Base-by-base conservation (phyloP, 2,329 filamentous ascomycete species). In the Pseudogymnoascus sp. region DNA sequence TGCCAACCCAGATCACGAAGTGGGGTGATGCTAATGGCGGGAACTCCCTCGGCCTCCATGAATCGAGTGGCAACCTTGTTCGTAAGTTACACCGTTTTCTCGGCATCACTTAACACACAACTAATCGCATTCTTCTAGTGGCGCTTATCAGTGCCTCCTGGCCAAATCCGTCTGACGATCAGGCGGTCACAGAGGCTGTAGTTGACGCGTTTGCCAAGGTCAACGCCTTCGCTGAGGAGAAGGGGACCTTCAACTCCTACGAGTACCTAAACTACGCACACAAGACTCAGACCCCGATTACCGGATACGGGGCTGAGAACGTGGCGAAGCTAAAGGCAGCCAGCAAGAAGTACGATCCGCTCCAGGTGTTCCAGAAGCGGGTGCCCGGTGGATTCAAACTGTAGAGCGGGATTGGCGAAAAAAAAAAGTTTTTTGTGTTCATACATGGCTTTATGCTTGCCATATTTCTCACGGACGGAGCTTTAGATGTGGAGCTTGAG, bases 261-360 rank as follows among this genome's bases (percentile, higher is more conserved):
- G 43, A 62, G 11, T 81, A 81, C 67, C 72, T 78, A 26, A 81
- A 82, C 66, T 81, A 82, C 63, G 79, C 78, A 0, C 73, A 74
- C 7, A 68, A 70, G 37, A 71, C 71, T 16, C 79, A 82, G 64
- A 68, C 77, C 33, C 74, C 78, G 1, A 70, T 82, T 19, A n/a
- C 66, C 0, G 70, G 75, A 10, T 82, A 81, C 62, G 78, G 80
- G 0, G 37, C 67, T 2, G 69, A 72, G 1, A 81, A 77, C n/a
- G 65, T 77, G 46, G 68, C 68, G 3, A 75, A 69, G 22, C 56
- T 80, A 31, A 66, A 68, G 50, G 64, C 64, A 0, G 61, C 77
- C 7, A 65, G 69, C 1, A 65, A 67, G 22, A 75, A 75, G 50
- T 78, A 76, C 59, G 76, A 78, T 53, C 76, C 75, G 1, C 50